Evolutionary conservation across 306 rosid species (phyloP), one percentile per base, ranked within the genome.

Genomic region (Medicago arabica): DNA sequence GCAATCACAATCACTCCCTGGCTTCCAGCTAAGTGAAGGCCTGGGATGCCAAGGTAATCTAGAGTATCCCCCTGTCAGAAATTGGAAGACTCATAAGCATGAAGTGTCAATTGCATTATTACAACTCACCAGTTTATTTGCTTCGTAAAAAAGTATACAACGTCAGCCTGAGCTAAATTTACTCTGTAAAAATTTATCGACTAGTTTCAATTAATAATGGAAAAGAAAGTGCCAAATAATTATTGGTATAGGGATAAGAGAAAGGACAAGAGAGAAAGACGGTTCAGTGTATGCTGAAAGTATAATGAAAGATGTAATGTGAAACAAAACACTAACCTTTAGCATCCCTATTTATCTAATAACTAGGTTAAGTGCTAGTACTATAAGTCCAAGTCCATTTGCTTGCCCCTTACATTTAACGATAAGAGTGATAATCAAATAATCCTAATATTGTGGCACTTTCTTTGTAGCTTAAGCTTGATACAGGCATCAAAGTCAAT

Each of bases 1-100:
- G 98, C 98, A 80, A 94, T 91, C 81, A 94, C 97, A 55, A 86
- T 69, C 75, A 94, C 93, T 69, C 98, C 98, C 85, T 92, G 98
- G 84, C 96, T 85, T 87, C 98, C 98, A 68, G 98, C 98, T 66
- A 94, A 58, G 75, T 94, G 98, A 67, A 94, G 93, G 72, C 98
- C 98, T 7, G 86, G 93, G 83, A 94, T 88, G 70, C 97, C 98
- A 50, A 92, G 96, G 81, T 94, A 94, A 82, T 94, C 98, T 21
- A 94, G 77, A 58, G 97, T 94, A 76, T 90, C 98, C 72, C 98
- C 98, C 97, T 93, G 78, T 78, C 34, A 50, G 78, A 60, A 69
- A 60, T 80, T 46, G 53, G 83, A 66, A 46, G 53, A 67, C 9
- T 25, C 51, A 19, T 31, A 36, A 77, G 63, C 53, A 77, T 74